A percentile compares a stretch with the other conserved stretches of the same genome.
Conservation (phyloP, 2,329 filamentous ascomycete genomes). For the Ascochyta lentis region DNA sequence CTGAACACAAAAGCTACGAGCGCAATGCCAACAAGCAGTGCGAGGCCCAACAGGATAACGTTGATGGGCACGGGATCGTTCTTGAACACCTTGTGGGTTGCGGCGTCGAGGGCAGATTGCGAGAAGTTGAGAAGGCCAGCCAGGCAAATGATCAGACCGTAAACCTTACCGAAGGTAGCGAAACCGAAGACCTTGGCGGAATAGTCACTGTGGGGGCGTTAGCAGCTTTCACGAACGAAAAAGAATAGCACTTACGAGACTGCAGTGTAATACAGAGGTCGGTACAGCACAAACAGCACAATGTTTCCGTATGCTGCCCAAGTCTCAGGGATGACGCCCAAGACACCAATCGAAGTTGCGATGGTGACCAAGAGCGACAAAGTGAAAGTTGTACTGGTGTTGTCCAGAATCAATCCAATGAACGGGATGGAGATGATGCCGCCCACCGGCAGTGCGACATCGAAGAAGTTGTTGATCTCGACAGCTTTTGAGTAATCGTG, state of each 20-base stretch:
- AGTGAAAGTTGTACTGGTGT: constrained; percentile 73
- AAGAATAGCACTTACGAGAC: constrained; percentile 64
- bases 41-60: constrained; percentile 67
- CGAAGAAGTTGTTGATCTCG: constrained; percentile 82
- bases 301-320: constrained; percentile 80
- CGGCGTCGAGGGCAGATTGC: constrained; percentile 78
- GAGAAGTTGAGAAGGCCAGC: constrained; percentile 84
- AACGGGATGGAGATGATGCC: constrained; percentile 87
- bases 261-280: constrained; percentile 89
- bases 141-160: constrained; percentile 86
- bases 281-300: constrained; percentile 80
- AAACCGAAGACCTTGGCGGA: constrained; percentile 92
- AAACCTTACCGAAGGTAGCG: constrained; percentile 90
- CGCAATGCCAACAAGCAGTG: constrained; percentile 67
- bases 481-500: constrained; percentile 66
- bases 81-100: constrained; percentile 75
- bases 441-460: constrained; percentile 81
- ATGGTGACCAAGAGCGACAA: constrained; percentile 72
- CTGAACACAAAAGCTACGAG: constrained; percentile 72
- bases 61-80: constrained; percentile 82
- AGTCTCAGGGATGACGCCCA: constrained; percentile 74
- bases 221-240: background rate
- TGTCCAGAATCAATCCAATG: constrained; percentile 81
- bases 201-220: constrained; percentile 66
- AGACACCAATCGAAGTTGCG: constrained; percentile 76